Conservation (phyloP, 192 early-diverging fungal species). For the Funneliformis geosporum region DNA sequence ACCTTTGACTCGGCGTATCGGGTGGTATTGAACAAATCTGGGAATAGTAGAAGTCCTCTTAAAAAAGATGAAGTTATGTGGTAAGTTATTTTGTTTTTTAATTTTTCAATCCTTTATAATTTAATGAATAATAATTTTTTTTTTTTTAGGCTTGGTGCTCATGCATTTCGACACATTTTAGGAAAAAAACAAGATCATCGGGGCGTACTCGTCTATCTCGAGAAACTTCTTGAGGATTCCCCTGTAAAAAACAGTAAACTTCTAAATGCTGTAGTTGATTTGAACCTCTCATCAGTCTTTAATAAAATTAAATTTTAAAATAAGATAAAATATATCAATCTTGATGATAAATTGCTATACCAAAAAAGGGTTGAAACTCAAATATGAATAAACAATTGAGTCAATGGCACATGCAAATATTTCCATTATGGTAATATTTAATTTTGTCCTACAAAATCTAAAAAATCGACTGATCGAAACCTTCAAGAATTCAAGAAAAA, state of each 20-base stretch:
- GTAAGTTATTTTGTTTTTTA: neutral
- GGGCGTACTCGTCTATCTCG: neutral
- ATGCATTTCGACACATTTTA: neutral
- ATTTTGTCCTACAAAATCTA: no score
- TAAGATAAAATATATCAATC: no score
- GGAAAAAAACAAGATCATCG: neutral
- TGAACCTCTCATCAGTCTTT: neutral
- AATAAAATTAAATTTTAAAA: neutral
- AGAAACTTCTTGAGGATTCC: neutral
- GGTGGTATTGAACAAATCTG: neutral
- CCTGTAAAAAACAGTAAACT: neutral
- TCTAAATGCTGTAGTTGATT: neutral
- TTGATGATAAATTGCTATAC: no score
- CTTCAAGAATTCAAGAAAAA: no score
- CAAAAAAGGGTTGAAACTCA: no score
- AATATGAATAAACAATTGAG: no score
- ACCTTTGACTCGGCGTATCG: neutral
- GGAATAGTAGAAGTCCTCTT: neutral
- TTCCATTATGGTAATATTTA: no score
- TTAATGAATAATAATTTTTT: neutral
- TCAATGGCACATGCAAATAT: no score
- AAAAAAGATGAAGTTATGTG: neutral
- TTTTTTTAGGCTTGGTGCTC: neutral
- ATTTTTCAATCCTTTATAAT: neutral
- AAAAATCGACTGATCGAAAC: no score